Evolutionary conservation across 2,329 filamentous ascomycete species (phyloP).

Genomic region (Penicillium capsulatum): DNA sequence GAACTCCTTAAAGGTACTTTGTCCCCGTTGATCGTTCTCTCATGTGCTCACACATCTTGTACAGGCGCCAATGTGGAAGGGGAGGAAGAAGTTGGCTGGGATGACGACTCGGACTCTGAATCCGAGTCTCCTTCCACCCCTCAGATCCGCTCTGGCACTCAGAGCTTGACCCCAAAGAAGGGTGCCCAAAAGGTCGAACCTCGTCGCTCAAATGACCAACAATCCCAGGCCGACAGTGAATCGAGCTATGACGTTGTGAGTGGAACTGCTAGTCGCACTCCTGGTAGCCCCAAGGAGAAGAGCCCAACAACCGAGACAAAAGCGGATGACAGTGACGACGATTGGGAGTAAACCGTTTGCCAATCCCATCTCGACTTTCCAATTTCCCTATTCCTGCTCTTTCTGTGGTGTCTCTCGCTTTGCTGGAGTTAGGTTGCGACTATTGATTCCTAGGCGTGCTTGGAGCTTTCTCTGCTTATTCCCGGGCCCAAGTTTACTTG

Average conservation of each 20-base stretch:
- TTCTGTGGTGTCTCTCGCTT: slow-evolving; percentile 7
- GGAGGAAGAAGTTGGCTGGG: slow-evolving; percentile 65
- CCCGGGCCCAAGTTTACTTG: slow-evolving; percentile 11
- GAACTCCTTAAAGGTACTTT: slow-evolving; percentile 83
- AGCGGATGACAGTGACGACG: slow-evolving; percentile 63
- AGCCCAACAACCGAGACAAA: slow-evolving; percentile 34
- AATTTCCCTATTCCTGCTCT: too few relatives aligned
- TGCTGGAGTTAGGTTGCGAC: slow-evolving; percentile 17
- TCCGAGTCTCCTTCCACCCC: slow-evolving; percentile 42
- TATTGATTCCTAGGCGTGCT: slow-evolving; percentile 18
- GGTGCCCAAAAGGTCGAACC: slow-evolving; percentile 61
- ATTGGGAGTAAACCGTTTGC: slow-evolving; percentile 62
- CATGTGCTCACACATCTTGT: slow-evolving; percentile 7
- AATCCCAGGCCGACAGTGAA: slow-evolving; percentile 88
- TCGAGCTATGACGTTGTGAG: slow-evolving; percentile 94
- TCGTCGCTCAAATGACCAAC: slow-evolving; percentile 76
- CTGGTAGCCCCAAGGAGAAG: slow-evolving; percentile 58
- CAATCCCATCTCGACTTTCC: too few relatives aligned
- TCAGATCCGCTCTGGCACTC: slow-evolving; percentile 39
- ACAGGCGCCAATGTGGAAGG: slow-evolving; percentile 54
- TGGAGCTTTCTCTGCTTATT: slow-evolving; percentile 10
- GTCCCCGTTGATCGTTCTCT: not conserved
- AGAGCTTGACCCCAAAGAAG: slow-evolving; percentile 26
- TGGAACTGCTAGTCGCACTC: slow-evolving; percentile 71
- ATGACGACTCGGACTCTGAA: slow-evolving; percentile 66